These are phyloP conservation scores for Chlamydomonas incerta DNA, from an alignment of 139 green algal species.

Conservation along the genomic window DNA sequence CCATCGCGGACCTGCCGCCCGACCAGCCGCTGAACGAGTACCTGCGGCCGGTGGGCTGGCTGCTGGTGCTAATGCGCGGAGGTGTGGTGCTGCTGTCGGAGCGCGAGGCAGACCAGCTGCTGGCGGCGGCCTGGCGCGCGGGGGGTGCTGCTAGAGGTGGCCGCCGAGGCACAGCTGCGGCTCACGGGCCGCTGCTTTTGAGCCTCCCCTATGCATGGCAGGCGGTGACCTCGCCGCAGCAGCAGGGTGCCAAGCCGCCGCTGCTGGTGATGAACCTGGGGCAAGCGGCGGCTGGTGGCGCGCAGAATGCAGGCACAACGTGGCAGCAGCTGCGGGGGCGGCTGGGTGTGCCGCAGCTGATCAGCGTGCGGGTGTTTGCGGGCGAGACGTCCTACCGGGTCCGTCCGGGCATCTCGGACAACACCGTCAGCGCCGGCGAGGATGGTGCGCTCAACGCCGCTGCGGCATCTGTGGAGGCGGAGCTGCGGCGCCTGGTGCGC, in stretches of 20 bases:
- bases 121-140: background rate
- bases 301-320: background rate
- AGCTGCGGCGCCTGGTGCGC: conserved; percentile 41
- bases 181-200: background rate
- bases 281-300: too few species aligned
- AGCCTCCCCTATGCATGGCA: background rate
- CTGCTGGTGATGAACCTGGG: background rate
- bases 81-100: conserved; percentile 65
- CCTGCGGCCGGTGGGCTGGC: conserved; percentile 46
- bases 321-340: background rate
- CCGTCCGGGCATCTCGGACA: too few species aligned
- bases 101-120: conserved; percentile 59
- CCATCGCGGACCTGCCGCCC: background rate
- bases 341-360: background rate
- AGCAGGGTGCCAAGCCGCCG: too few species aligned
- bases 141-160: background rate
- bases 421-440: too few species aligned
- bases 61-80: conserved; percentile 49
- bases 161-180: background rate
- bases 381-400: conserved; percentile 46
- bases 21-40: conserved; percentile 35
- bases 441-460: too few species aligned
- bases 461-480: background rate
- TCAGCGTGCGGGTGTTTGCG: conserved; percentile 55
- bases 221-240: background rate